Conservation (phyloP, 2,329 filamentous ascomycete species). For the Epichloe aotearoae region DNA sequence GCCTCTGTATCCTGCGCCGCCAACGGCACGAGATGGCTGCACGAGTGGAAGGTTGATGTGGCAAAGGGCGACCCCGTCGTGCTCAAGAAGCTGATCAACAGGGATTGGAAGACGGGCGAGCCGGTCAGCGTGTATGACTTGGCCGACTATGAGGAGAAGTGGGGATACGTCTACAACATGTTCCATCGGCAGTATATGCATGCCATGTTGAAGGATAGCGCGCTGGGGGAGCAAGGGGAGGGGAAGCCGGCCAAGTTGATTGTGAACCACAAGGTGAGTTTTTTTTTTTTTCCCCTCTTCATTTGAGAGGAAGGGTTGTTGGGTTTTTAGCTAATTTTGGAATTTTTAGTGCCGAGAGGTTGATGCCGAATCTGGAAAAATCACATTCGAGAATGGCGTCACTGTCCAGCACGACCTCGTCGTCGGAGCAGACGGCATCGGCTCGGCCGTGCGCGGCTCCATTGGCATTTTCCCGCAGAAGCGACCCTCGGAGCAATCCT, state of each 20-base stretch:
- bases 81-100: slow-evolving; percentile 52
- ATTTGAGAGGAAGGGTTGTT: no score
- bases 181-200: slow-evolving; percentile 61
- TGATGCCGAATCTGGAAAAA: slow-evolving; percentile 33
- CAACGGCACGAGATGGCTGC: slow-evolving; percentile 56
- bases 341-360: slow-evolving; percentile 31
- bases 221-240: slow-evolving; percentile 36
- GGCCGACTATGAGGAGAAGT: slow-evolving; percentile 49
- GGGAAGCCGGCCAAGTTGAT: slow-evolving; percentile 39
- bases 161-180: slow-evolving; percentile 56
- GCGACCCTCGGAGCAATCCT: slow-evolving; percentile 45
- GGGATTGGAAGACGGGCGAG: slow-evolving; percentile 57
- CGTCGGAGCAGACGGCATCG: slow-evolving; percentile 54
- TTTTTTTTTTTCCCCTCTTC: not conserved
- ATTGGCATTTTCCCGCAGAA: slow-evolving; percentile 50
- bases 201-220: slow-evolving; percentile 48
- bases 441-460: slow-evolving; percentile 47
- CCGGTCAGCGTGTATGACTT: slow-evolving; percentile 50
- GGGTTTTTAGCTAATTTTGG: not conserved
- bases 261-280: slow-evolving; percentile 39
- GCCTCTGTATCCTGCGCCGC: slow-evolving; percentile 55
- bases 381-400: slow-evolving; percentile 40
- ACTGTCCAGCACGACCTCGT: slow-evolving; percentile 43
- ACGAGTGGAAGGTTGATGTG: slow-evolving; percentile 55
- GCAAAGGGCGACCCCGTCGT: slow-evolving; percentile 51